phyloP scores from a whole-genome alignment of 371 early-diverging fungal species.

The Mortierella sp. region DNA sequence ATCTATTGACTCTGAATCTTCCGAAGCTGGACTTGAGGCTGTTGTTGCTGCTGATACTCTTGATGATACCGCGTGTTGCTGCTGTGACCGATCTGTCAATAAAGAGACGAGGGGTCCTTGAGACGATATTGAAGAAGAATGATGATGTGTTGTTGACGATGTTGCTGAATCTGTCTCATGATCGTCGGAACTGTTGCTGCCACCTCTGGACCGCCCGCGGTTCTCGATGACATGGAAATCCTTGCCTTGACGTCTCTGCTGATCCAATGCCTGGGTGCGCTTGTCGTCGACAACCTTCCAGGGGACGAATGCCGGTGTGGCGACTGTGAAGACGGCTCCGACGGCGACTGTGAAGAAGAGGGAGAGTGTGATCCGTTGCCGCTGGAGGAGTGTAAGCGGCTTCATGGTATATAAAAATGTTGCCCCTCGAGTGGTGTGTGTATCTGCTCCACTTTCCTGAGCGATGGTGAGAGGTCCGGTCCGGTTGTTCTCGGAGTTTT shows the following conservation, averaged over 20 bases:
- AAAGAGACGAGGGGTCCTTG: constrained; percentile 45
- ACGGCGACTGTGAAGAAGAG: constrained; percentile 57
- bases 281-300: constrained; percentile 56
- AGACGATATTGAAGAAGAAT: constrained; percentile 24
- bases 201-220: constrained; percentile 6
- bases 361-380: constrained; percentile 54
- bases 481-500: constrained; percentile 6
- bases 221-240: constrained; percentile 48
- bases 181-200: not conserved
- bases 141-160: not conserved
- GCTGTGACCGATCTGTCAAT: constrained; percentile 39
- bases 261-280: constrained; percentile 54
- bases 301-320: constrained; percentile 53
- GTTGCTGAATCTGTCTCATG: not conserved
- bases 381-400: constrained; percentile 52
- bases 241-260: constrained; percentile 52
- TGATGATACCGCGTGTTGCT: not conserved
- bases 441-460: too few relatives aligned
- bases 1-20: not conserved
- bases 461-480: too few relatives aligned
- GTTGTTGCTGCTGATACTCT: not conserved
- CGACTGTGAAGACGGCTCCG: constrained; percentile 56
- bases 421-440: not conserved
- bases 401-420: constrained; percentile 22
- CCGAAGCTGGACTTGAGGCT: not conserved